A percentile compares a stretch with the other conserved stretches of the same genome.
Evolutionary conservation across 441 rosid species (phyloP).

Genomic region (Melastoma candidum): DNA sequence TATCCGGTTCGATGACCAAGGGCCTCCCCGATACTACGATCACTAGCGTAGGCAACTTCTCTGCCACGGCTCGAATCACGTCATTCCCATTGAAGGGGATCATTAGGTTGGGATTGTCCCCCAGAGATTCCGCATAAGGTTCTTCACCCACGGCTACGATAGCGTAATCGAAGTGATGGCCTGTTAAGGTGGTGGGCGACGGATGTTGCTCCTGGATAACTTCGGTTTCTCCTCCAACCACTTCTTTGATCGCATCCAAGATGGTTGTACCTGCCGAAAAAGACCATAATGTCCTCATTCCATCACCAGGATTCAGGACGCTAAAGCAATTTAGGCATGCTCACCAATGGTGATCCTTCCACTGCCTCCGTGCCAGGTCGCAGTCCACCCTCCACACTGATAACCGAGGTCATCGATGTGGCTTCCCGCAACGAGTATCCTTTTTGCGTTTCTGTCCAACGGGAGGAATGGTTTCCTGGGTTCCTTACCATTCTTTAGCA

Average conservation of each 20-base stretch:
- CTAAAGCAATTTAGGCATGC: constrained; percentile 4
- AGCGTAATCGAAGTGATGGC: constrained; percentile 45
- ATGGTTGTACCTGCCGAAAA: constrained; percentile 60
- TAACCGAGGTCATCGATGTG: constrained; percentile 87
- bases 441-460: constrained; percentile 47
- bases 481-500: constrained; percentile 71
- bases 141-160: constrained; percentile 79
- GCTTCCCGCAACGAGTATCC: constrained; percentile 64
- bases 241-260: constrained; percentile 59
- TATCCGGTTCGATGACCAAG: constrained; percentile 35
- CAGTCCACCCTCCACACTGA: constrained; percentile 96
- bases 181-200: constrained; percentile 41
- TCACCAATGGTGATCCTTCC: constrained; percentile 80
- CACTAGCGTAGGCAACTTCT: constrained; percentile 52
- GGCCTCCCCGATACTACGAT: constrained; percentile 77
- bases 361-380: constrained; percentile 49
- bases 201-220: constrained; percentile 57
- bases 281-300: neutral
- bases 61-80: constrained; percentile 38
- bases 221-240: constrained; percentile 59
- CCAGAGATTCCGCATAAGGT: constrained; percentile 65
- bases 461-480: constrained; percentile 54
- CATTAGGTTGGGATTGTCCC: constrained; percentile 41
- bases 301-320: neutral
- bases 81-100: constrained; percentile 59